Base-by-base conservation (phyloP, 176 grass and related monocot genomes). In the Ampelocalamus luodianensis region DNA sequence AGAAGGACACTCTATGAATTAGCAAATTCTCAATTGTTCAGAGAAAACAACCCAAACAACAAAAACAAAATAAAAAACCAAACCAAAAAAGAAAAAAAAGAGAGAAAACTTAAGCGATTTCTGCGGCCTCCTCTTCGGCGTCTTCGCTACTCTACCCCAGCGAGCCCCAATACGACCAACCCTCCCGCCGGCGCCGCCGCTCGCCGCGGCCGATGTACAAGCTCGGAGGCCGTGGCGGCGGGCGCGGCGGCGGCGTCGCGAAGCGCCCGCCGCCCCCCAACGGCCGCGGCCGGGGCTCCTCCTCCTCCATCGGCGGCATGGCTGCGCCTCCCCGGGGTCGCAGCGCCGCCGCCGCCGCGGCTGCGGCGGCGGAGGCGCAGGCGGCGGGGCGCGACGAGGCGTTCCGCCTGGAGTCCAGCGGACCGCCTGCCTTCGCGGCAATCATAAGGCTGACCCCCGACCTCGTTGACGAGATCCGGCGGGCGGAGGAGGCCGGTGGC, bases 381-480 rank as follows among this genome's bases (percentile, higher is more conserved):
- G 56, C 63, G 2, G 80, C 37, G 0, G 89, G 49, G 20, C 89
- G 81, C 1, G 93, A 99, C 15, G 96, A 99, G 88, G 32, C 86
- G n/a, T 99, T 99, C 85, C 79, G 90, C 50, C 91, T 99, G 4
- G 88, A 90, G 84, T 86, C 88, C 12, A 85, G 80, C 16, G 90
- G 90, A 0, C 74, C 83, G 12, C 90, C 87, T 26, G 81, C 94
- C 85, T 99, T 94, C 37, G 93, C 90, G 60, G 93, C 97, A 46
- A 90, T 99, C 68, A 92, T 99, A 74, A 63, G 85, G 83, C 88
- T 99, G 9, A 90, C 89, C 64, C 97, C 93, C 17, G 93, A 96
- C 92, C 89, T 99, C 55, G 76, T 96, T 38, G 97, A 99, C 80
- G 97, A 99, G 92, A 99, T 99, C 88, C 92, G 88, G 51, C 93